These are phyloP conservation scores for Amylocystis lapponica DNA, from an alignment of 768 basidiomycete genomes.

Conservation along the genomic window DNA sequence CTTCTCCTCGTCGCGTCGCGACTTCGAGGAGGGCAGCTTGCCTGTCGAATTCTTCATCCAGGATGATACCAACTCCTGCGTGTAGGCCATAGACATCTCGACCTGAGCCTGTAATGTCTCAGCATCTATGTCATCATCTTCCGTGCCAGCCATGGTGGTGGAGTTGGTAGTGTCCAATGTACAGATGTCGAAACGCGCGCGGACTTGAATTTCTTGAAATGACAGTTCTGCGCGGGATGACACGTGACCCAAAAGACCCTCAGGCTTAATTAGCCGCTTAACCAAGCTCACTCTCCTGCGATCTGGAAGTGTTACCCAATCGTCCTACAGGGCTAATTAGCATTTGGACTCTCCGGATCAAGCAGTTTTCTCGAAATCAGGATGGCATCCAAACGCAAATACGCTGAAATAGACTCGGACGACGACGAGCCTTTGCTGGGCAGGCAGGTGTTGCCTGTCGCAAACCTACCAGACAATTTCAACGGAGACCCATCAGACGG, in stretches of 20 bases:
- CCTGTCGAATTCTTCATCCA: constrained; percentile 57
- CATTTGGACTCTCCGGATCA: too few relatives aligned
- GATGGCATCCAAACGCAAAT: constrained; percentile 45
- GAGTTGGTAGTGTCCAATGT: too few relatives aligned
- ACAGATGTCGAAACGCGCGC: too few relatives aligned
- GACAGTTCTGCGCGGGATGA: too few relatives aligned
- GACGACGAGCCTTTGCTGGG: constrained; percentile 60
- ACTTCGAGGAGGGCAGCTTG: constrained; percentile 15
- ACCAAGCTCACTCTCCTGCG: too few relatives aligned
- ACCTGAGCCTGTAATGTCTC: constrained; percentile 78
- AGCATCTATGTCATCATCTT: constrained; percentile 58
- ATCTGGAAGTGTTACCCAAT: too few relatives aligned
- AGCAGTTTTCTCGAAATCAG: too few relatives aligned
- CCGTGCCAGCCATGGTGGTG: too few relatives aligned
- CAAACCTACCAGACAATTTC: constrained; percentile 67
- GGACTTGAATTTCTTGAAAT: too few relatives aligned
- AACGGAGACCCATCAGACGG: constrained; percentile 63
- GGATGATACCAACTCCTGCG: constrained; percentile 66
- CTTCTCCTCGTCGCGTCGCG: constrained; percentile 25
- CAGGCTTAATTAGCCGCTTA: too few relatives aligned
- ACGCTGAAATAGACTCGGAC: constrained; percentile 44
- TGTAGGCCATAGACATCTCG: constrained; percentile 73
- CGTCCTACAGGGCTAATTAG: too few relatives aligned
- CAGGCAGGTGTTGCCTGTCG: constrained; percentile 75
- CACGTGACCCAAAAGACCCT: too few relatives aligned